Base-by-base conservation (phyloP, 768 basidiomycete species). In the Hortiboletus campestris region DNA sequence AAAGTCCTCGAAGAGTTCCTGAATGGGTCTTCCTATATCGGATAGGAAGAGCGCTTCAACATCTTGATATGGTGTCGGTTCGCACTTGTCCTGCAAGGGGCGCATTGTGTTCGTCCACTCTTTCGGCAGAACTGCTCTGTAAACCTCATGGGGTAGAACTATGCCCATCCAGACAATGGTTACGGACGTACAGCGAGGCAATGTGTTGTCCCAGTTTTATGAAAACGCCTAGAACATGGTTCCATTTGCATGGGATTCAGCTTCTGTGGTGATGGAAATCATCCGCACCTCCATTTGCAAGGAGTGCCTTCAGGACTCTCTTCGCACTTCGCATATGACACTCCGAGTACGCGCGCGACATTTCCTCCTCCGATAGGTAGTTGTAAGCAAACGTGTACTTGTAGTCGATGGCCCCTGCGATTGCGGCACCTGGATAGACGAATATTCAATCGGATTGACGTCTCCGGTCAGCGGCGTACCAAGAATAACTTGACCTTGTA, bases 161-260 rank as follows among this genome's bases (percentile, higher is more conserved):
- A 50, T 54, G 61, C 17, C 20, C 17, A 57, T 70, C 67, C 39
- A 60, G 55, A 70, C 4, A 36, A 44, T 2, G 14, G 17, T 10
- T 34, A 7, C 12, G 46, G 49, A 75, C 80, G 63, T 57, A 91
- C 76, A 70, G 78, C 67, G 75, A 88, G 67, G 89, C 90, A 74
- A 88, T 86, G 76, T 85, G 89, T 61, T 99, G 96, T 2, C 95
- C 97, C 63, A 93, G 71, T 67, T 94, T 92, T 64, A 94, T 91
- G 69, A 90, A 93, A 22, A 94, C 82, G 17, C 89, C 89, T 86
- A 54, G 6, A 56, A 40, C 14, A 49, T 39, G 8, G 25, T 46
- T 19, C 8, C 31, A 6, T 17, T 60, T 41, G 10, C 17, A 36
- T 49, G 38, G 31, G 20, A 19, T 54, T 52, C 25, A 47, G 11